A percentile compares a stretch with the other conserved stretches of the same genome.
phyloP scores from a whole-genome alignment of 1,284 basidiomycete genomes.

The Rhodotorula sp. region DNA sequence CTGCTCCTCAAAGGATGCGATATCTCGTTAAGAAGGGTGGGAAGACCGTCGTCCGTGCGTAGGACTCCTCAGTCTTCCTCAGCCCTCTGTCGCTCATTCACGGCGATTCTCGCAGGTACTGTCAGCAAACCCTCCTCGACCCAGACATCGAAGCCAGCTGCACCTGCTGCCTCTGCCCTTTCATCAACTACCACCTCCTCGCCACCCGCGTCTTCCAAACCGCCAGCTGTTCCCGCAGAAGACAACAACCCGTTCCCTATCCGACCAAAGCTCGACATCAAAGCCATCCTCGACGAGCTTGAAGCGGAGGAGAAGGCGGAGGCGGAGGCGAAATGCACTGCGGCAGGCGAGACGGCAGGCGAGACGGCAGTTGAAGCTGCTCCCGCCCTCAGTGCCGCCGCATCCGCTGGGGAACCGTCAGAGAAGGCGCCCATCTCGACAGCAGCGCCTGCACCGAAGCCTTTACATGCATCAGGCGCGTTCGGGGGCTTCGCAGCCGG shows the following conservation, averaged over 20 bases:
- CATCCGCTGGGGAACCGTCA: too few species aligned
- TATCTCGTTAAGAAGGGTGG: conserved; percentile 40
- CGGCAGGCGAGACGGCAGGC: too few species aligned
- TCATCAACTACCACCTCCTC: background rate
- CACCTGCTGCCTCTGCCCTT: background rate
- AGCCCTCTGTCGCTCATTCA: too few species aligned
- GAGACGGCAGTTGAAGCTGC: background rate
- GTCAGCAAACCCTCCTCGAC: too few species aligned
- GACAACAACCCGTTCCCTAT: background rate
- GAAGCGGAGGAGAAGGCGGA: conserved; percentile 28
- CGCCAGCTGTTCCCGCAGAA: background rate
- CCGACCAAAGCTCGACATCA: conserved; percentile 17
- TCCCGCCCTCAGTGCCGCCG: background rate
- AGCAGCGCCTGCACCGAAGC: background rate
- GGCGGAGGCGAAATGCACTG: background rate
- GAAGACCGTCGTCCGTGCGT: conserved; percentile 34
- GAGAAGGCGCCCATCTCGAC: background rate
- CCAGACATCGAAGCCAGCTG: conserved; percentile 3
- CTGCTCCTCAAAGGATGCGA: conserved; percentile 6
- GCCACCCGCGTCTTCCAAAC: background rate
- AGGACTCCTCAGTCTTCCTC: background rate
- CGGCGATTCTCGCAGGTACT: background rate
- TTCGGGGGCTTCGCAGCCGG: conserved; percentile 34
- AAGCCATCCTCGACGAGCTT: conserved; percentile 35
- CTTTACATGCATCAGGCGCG: background rate